Conservation (phyloP, 331 rosid species). For the Arachis monticola region DNA sequence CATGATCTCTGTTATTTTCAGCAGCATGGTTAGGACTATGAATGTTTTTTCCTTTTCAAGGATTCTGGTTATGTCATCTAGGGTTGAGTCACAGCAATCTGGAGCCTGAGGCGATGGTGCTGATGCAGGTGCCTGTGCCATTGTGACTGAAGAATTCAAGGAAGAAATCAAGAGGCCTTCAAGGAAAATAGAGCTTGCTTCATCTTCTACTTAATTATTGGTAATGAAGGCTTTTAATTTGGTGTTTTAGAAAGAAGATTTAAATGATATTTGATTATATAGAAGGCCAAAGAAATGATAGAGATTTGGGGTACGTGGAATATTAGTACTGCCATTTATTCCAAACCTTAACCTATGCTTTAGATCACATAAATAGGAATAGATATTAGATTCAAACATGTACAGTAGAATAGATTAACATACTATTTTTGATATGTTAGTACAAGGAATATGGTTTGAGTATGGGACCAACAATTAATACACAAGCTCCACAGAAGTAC, state of each 20-base stretch:
- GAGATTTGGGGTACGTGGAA: neutral
- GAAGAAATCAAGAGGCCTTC: constrained; percentile 8
- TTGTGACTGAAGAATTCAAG: neutral
- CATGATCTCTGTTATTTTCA: constrained; percentile 40
- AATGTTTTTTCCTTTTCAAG: constrained; percentile 37
- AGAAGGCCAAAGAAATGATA: neutral
- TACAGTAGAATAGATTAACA: too few species aligned
- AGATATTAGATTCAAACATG: too few species aligned
- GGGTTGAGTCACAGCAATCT: constrained; percentile 30
- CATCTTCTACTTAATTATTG: neutral
- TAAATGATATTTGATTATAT: constrained; percentile 15
- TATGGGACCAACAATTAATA: too few species aligned
- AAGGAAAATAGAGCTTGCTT: constrained; percentile 21
- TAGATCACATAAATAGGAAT: too few species aligned
- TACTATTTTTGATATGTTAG: too few species aligned
- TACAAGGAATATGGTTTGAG: too few species aligned
- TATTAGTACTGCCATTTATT: neutral
- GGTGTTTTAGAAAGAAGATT: neutral
- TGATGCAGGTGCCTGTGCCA: constrained; percentile 15
- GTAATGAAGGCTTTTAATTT: neutral
- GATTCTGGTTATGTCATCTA: constrained; percentile 38
- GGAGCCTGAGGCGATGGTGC: constrained; percentile 40
- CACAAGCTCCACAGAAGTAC: too few species aligned
- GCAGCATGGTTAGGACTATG: constrained; percentile 25
- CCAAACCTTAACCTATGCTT: neutral